A percentile compares a stretch with the other conserved stretches of the same genome.
phyloP scores from a whole-genome alignment of 306 rosid genomes.

The Senna tora region DNA sequence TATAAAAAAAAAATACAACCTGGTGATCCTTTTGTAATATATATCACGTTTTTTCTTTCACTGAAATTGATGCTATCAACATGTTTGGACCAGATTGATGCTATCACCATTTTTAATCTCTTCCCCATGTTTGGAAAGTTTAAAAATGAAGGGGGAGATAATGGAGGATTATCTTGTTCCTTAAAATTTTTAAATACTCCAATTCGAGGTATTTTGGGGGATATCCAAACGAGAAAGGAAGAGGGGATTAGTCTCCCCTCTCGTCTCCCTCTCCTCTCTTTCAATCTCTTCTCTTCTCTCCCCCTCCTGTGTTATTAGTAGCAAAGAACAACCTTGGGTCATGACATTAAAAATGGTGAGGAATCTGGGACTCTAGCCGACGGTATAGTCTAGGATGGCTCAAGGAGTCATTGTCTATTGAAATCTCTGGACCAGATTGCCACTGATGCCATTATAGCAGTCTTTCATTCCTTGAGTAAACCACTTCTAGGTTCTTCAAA shows the following conservation, averaged over 20 bases:
- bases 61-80: background rate
- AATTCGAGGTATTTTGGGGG: no score
- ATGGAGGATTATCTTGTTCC: no score
- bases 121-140: no score
- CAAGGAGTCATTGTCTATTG: background rate
- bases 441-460: background rate
- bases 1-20: background rate
- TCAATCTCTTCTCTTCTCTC: no score
- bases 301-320: background rate
- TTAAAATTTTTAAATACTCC: no score
- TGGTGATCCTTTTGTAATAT: background rate
- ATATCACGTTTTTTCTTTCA: background rate
- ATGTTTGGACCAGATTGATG: no score
- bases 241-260: no score
- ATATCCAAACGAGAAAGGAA: no score
- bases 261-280: background rate
- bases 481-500: background rate
- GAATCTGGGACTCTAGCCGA: background rate
- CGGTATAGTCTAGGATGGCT: background rate
- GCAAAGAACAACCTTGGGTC: background rate
- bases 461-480: background rate
- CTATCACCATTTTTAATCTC: no score
- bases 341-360: background rate
- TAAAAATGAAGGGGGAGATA: no score
- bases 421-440: background rate